A percentile compares a stretch with the other conserved stretches of the same genome.
Conservation (phyloP, 208 protist species). For the Phytomonas sp. region DNA sequence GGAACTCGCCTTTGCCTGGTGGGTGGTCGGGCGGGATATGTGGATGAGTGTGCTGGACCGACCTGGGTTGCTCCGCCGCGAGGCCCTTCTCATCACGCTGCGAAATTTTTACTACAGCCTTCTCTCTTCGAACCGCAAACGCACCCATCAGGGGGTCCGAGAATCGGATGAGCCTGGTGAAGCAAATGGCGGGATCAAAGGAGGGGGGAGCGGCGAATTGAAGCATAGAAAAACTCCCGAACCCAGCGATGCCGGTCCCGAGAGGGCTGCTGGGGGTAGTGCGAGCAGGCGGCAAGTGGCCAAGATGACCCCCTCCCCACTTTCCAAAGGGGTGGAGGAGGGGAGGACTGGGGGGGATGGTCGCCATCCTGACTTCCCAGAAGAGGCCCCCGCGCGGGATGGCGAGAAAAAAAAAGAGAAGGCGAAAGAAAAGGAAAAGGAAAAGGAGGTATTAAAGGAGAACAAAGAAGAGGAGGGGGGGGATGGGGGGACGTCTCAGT, state of each 20-base stretch:
- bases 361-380: background rate
- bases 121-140: constrained; percentile 11
- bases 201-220: background rate
- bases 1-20: constrained; percentile 74
- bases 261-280: background rate
- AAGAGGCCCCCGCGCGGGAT: background rate
- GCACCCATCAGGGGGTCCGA: background rate
- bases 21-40: constrained; percentile 78
- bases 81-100: constrained; percentile 62
- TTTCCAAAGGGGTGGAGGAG: background rate
- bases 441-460: background rate
- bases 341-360: too few species aligned
- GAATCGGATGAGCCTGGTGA: constrained; percentile 15
- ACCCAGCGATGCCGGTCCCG: background rate
- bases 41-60: constrained; percentile 39
- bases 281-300: background rate
- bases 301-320: background rate
- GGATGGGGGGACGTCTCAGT: too few species aligned
- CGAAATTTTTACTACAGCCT: constrained; percentile 68
- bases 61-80: constrained; percentile 35
- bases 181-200: too few species aligned
- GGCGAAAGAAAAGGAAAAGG: background rate
- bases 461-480: too few species aligned
- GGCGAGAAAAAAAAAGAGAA: background rate
- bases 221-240: background rate